These are phyloP conservation scores for Pleurozium schreberi DNA, from an alignment of 225 moss, liverwort and hornwort species.

Conservation along the genomic window DNA sequence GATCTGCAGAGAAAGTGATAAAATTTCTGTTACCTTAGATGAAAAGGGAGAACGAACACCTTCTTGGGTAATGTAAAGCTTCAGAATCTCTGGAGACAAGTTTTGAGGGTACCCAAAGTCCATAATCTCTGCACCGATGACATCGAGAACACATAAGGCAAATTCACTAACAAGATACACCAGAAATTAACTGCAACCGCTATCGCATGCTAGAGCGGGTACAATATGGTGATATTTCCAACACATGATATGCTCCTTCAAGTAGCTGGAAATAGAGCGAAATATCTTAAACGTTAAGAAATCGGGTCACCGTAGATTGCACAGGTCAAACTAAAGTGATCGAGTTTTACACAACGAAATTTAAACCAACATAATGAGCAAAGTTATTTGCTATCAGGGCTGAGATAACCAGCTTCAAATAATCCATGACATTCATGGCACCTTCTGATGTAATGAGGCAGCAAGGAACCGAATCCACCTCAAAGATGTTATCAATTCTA, in stretches of 20 bases:
- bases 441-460: not conserved
- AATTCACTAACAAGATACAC: not conserved
- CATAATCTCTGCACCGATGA: slow-evolving; percentile 42
- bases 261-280: not conserved
- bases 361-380: not conserved
- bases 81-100: slow-evolving; percentile 55
- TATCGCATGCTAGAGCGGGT: not conserved
- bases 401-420: not conserved
- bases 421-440: not conserved
- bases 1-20: not conserved
- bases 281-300: not conserved
- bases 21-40: slow-evolving; percentile 20
- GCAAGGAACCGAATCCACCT: not conserved
- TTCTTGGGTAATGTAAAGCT: slow-evolving; percentile 64
- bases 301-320: not conserved
- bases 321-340: not conserved
- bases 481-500: not conserved
- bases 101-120: slow-evolving; percentile 65
- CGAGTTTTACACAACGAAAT: not conserved
- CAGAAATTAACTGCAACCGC: not conserved
- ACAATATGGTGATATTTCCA: not conserved
- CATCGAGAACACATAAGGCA: not conserved
- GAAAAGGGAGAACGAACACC: slow-evolving; percentile 62
- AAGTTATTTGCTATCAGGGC: not conserved
- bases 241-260: not conserved